A percentile compares a stretch with the other conserved stretches of the same genome.
Evolutionary conservation across 1,284 basidiomycete genomes (phyloP).

Genomic region (Leucoagaricus sp.): DNA sequence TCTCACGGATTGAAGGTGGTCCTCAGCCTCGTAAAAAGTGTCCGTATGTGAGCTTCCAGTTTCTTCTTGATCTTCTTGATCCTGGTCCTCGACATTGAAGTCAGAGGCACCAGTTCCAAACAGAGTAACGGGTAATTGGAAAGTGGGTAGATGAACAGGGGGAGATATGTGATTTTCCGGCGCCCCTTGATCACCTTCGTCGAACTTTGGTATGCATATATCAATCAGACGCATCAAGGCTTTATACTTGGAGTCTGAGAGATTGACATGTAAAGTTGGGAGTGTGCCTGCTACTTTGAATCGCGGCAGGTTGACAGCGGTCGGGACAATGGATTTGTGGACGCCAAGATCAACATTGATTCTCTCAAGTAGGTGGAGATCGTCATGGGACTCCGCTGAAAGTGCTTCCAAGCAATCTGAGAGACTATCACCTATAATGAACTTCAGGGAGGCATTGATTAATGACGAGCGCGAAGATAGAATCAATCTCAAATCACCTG

Average conservation of each 20-base stretch:
- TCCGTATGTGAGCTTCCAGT: conserved; percentile 49
- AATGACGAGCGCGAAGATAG: conserved; percentile 1
- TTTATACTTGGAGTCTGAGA: conserved; percentile 97
- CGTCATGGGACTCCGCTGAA: conserved; percentile 54
- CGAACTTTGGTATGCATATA: conserved; percentile 87
- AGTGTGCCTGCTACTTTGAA: conserved; percentile 94
- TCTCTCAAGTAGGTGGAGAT: conserved; percentile 89
- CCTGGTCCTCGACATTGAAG: conserved; percentile 66
- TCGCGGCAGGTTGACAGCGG: conserved; percentile 81
- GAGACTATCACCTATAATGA: conserved; percentile 88
- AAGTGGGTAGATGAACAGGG: conserved; percentile 32
- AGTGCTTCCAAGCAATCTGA: conserved; percentile 83
- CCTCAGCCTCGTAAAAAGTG: conserved; percentile 74
- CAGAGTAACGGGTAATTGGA: conserved; percentile 55
- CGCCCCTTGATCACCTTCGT: conserved; percentile 44
- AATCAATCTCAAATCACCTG: conserved; percentile 58
- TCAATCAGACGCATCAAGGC: conserved; percentile 93
- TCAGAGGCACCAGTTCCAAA: conserved; percentile 55
- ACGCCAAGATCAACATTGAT: conserved; percentile 91
- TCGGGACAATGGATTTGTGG: conserved; percentile 93
- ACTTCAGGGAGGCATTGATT: conserved; percentile 47
- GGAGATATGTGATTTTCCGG: too few relatives aligned
- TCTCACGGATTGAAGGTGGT: conserved; percentile 61
- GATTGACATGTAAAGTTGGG: conserved; percentile 88
- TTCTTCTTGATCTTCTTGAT: conserved; percentile 37